Base-by-base conservation (phyloP, 2,329 filamentous ascomycete species). In the Botrytis pseudocinerea region DNA sequence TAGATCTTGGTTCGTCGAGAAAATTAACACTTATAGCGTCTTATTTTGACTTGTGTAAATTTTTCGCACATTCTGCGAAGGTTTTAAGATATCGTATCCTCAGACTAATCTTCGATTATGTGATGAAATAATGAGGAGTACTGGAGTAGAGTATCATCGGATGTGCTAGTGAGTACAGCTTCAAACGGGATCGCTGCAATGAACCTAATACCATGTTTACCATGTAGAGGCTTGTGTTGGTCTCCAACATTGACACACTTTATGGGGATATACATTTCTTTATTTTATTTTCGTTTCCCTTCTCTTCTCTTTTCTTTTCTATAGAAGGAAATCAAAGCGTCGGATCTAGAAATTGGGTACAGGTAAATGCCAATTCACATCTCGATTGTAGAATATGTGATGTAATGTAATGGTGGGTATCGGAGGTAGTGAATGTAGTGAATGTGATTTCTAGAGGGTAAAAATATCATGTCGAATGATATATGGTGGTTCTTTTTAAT, bases 71-170 rank as follows among this genome's bases (percentile, higher is more conserved):
- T 14, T 25, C 4, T 14, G 51, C 14, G 51, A 18, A 22, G 32
- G 32, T 9, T 4, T 22, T 12, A 60, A 22, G 57, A 4, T 60
- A 22, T 12, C 18, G 7, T 10, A 35, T 57, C 6, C 14, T n/a
- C 3, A 16, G 6, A 28, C 6, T n/a, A 6, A 16, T 2, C 4
- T n/a, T 25, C 0, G 48, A 54, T 2, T n/a, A 54, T 7, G 12
- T n/a, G 48, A 54, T 1, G 12, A 54, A n/a, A n/a, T 2, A 4
- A n/a, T n/a, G 14, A 2, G 10, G 10, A 51, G 10, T 2, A 6
- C 4, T n/a, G 25, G 4, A 51, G 22, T n/a, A 12, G 22, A 51
- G 48, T 51, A 51, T 3, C 5, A 12, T 51, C 2, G 25, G 25
- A 14, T 25, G n/a, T n/a, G 48, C 4, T 14, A 7, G 14, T 54